Conservation (phyloP, 805 yeast genomes). For the Ogataea zsoltii region DNA sequence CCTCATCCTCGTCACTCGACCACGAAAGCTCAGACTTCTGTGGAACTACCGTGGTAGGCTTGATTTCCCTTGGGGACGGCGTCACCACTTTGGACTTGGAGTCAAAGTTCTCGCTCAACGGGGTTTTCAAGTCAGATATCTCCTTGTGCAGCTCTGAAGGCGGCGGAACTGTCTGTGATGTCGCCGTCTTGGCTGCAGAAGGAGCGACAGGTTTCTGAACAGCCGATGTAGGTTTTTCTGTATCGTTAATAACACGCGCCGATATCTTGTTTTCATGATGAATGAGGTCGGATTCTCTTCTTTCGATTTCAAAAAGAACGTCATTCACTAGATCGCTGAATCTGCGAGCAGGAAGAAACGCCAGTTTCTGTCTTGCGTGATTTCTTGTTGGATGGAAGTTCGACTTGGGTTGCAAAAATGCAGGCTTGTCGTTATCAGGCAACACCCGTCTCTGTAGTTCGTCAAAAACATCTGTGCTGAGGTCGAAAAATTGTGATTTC, state of each 20-base stretch:
- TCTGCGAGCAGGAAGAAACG: slow-evolving; percentile 76
- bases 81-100: slow-evolving; percentile 18
- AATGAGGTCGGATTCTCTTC: slow-evolving; percentile 36
- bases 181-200: slow-evolving; percentile 1
- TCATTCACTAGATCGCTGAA: slow-evolving; percentile 91
- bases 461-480: slow-evolving; percentile 92
- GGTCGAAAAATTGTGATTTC: slow-evolving; percentile 79
- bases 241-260: slow-evolving; percentile 14
- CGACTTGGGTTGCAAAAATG: slow-evolving; percentile 65
- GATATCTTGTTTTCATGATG: slow-evolving; percentile 16
- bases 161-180: background rate
- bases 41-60: slow-evolving; percentile 75
- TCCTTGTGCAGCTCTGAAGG: slow-evolving; percentile 2
- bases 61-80: slow-evolving; percentile 40
- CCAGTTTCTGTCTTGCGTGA: slow-evolving; percentile 89
- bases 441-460: slow-evolving; percentile 76
- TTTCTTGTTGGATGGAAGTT: slow-evolving; percentile 91
- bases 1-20: slow-evolving; percentile 81
- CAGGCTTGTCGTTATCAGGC: slow-evolving; percentile 55
- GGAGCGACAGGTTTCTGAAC: background rate
- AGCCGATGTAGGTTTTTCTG: background rate
- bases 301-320: slow-evolving; percentile 80
- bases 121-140: slow-evolving; percentile 16
- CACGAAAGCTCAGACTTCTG: slow-evolving; percentile 82
- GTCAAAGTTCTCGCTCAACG: slow-evolving; percentile 15